Evolutionary conservation across 176 grass and related monocot species (phyloP), one percentile per base, ranked within the genome.

Genomic region (Cocos nucifera): DNA sequence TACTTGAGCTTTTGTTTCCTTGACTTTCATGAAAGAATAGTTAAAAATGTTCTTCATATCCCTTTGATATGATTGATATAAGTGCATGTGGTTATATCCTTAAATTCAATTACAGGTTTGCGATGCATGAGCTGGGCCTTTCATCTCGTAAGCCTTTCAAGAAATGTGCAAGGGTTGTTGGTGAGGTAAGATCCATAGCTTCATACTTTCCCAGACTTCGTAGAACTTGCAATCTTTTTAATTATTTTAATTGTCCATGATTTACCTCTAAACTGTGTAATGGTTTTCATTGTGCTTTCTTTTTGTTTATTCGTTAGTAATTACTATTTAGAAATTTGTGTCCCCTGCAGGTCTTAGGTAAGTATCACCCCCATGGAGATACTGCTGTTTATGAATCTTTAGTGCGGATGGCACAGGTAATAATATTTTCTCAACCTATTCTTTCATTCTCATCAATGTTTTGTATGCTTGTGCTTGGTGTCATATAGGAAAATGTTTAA

Each of bases 381-480:
- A 78, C 73, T 22, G 87, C 92, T 19, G 85, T 97, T 71, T 97
- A 97, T 72, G 86, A 97, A 26, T 80, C 75, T 23, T 82, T 97
- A 48, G 92, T 97, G 20, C 84, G 87, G 75, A 97, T 97, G 92
- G 92, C 92, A 72, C 92, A 97, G 92, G 92, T 97, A 89, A 3
- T 18, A 58, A 4, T 63, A 77, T 57, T 72, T 35, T 58, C 35
- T 44, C 10, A 10, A 44, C 35, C 35, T 44, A 44, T 44, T 44
- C 8, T 44, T 44, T 3, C 2, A 3, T 44, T 44, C 35, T 44
- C 10, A 44, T 12, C 7, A 44, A 12, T 44, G 35, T 44, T 44
- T 44, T 44, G 35, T 44, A 44, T 44, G 35, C 35, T 44, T 44
- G 35, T 44, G 35, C 35, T 44, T 44, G 35, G 35, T 44, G 9